These are phyloP conservation scores for Zasmidium angulare DNA, from an alignment of 2,329 filamentous ascomycete species.

Conservation along the genomic window DNA sequence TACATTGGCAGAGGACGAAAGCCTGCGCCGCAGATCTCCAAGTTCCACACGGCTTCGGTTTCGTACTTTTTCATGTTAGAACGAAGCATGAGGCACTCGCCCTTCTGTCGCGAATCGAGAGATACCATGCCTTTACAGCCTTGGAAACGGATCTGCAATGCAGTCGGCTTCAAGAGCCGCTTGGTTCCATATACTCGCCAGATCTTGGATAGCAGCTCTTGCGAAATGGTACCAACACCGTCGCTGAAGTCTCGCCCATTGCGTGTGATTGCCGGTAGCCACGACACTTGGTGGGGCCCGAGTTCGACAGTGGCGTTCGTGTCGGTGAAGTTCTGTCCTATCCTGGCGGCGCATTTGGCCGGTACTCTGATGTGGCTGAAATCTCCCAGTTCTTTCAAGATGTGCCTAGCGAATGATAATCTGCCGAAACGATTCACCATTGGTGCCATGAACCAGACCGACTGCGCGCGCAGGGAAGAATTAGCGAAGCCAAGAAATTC, in stretches of 20 bases:
- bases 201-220: constrained; percentile 58
- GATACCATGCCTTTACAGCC: constrained; percentile 77
- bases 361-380: constrained; percentile 54
- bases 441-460: constrained; percentile 65
- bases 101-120: constrained; percentile 61
- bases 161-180: constrained; percentile 55
- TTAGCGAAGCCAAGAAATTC: constrained; percentile 76
- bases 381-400: constrained; percentile 50
- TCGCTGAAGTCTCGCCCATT: constrained; percentile 70
- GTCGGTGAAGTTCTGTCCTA: constrained; percentile 70
- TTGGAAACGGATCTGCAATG: constrained; percentile 72
- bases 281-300: constrained; percentile 31
- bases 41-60: constrained; percentile 52
- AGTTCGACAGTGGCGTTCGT: constrained; percentile 64
- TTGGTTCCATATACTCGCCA: constrained; percentile 55
- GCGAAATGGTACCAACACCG: constrained; percentile 73
- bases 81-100: constrained; percentile 62
- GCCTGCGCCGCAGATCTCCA: constrained; percentile 72
- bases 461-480: constrained; percentile 71
- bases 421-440: constrained; percentile 34
- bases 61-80: constrained; percentile 79
- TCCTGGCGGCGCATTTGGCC: constrained; percentile 59
- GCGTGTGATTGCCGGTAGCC: constrained; percentile 55
- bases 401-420: constrained; percentile 36
- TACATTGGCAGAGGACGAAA: constrained; percentile 67